Evolutionary conservation across 441 rosid genomes (phyloP).

Genomic region (Euphorbia corollata): DNA sequence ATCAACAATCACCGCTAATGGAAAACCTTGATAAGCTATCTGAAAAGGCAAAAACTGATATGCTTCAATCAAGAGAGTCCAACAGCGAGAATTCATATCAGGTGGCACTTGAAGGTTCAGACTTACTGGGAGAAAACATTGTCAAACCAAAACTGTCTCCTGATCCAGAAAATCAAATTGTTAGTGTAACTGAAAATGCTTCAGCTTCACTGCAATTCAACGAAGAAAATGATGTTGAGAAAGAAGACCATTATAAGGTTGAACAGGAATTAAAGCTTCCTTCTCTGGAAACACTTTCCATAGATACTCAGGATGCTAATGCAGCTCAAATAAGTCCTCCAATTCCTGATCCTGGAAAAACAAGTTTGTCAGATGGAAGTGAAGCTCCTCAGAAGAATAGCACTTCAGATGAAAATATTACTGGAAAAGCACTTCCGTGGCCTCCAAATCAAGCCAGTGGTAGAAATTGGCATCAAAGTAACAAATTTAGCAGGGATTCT

Average conservation of each 20-base stretch:
- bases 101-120: constrained; percentile 20
- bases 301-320: constrained; percentile 25
- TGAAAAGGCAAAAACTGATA: constrained; percentile 20
- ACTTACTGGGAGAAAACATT: constrained; percentile 23
- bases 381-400: constrained; percentile 14
- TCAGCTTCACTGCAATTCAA: constrained; percentile 23
- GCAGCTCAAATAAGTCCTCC: constrained; percentile 15
- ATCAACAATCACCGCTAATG: constrained; percentile 6
- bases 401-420: constrained; percentile 1
- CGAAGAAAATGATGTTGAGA: constrained; percentile 20
- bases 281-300: constrained; percentile 35
- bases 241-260: constrained; percentile 20
- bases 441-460: constrained; percentile 26
- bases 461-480: constrained; percentile 33
- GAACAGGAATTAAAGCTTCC: constrained; percentile 29
- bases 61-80: constrained; percentile 26
- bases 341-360: constrained; percentile 14
- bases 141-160: constrained; percentile 20
- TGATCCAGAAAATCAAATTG: constrained; percentile 19
- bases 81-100: constrained; percentile 23
- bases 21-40: constrained; percentile 13
- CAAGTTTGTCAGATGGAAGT: constrained; percentile 26
- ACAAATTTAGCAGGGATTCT: constrained; percentile 35
- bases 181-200: constrained; percentile 27
- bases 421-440: constrained; percentile 13